Base-by-base conservation (phyloP, 352 stramenopile species). In the Phytophthora rubi region DNA sequence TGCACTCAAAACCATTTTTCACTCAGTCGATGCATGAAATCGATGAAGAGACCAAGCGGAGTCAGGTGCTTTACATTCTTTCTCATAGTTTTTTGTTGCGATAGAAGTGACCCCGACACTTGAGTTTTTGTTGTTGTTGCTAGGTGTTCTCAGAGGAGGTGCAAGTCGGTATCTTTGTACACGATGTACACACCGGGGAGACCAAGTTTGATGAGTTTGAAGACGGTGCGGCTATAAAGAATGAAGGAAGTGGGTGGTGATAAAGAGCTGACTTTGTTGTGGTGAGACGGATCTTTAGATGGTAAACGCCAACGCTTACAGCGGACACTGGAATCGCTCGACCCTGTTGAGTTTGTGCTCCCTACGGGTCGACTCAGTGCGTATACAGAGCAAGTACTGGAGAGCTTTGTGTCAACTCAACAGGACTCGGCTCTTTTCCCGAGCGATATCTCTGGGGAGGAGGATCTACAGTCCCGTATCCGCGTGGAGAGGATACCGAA, bases 111-210 rank as follows among this genome's bases (percentile, higher is more conserved):
- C 44, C 18, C 6, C 55, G 49, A 26, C 4, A 21, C 33, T 52
- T 39, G 33, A 39, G 9, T 6, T 16, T 52, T 26, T 53, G 18
- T 21, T 21, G 18, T 21, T 21, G 18, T 21, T 16, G 13, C n/a
- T 32, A 77, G 73, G 62, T 18, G 6, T 71, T 72, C 4, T 61
- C 55, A 2, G 67, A 78, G 23, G 58, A 79, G 6, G 64, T 83
- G 53, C 65, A 44, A 5, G 75, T 81, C 48, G 77, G 77, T 0
- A 9, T 82, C 15, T 74, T 81, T 12, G 65, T 79, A 15, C 71
- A 88, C 23, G 77, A 88, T 30, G 49, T 84, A 0, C 80, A 88
- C 32, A 76, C 70, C 44, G 80, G 80, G n/a, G 76, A 84, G 13
- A 64, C 64, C 33, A 64, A 77, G 26, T 82, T 82, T 37, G 73